Conservation (phyloP, 2,329 filamentous ascomycete genomes). For the Penicillium brevicompactum region DNA sequence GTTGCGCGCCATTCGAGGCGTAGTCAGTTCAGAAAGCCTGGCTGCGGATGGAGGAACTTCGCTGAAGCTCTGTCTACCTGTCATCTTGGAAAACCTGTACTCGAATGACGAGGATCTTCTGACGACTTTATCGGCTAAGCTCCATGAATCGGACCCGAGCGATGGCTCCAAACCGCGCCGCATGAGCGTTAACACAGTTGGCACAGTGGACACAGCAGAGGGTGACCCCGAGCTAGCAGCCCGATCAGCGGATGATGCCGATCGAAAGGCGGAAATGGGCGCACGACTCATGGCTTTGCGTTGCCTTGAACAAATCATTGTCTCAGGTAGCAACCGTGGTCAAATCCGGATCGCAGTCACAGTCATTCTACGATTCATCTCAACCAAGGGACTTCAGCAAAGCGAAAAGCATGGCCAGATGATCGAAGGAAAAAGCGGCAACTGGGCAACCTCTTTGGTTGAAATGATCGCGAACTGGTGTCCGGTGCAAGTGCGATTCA, state of each 20-base stretch:
- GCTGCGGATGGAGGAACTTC: constrained; percentile 75
- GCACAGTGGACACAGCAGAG: constrained; percentile 69
- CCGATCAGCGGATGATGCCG: constrained; percentile 81
- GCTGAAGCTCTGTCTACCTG: constrained; percentile 76
- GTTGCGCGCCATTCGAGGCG: constrained; percentile 75
- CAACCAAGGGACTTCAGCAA: constrained; percentile 57
- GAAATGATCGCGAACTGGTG: constrained; percentile 81
- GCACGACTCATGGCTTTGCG: constrained; percentile 81
- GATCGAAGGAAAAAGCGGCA: constrained; percentile 48
- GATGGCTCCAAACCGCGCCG: constrained; percentile 67
- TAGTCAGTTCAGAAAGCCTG: constrained; percentile 78
- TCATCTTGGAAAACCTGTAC: constrained; percentile 85
- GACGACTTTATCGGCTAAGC: constrained; percentile 66
- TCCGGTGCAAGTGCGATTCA: constrained; percentile 90
- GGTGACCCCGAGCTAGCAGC: constrained; percentile 68
- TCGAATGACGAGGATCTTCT: constrained; percentile 65
- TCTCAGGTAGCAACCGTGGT: constrained; percentile 71
- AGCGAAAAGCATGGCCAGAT: constrained; percentile 49
- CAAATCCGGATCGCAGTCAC: constrained; percentile 79
- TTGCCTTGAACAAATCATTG: constrained; percentile 83
- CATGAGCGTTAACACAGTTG: constrained; percentile 77
- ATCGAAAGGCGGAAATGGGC: constrained; percentile 86
- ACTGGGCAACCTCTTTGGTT: constrained; percentile 83
- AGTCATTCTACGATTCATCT: constrained; percentile 74
- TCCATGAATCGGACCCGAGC: constrained; percentile 67